A percentile compares a stretch with the other conserved stretches of the same genome.
These are phyloP conservation scores for Cicer chorassanicum DNA, from an alignment of 306 rosid genomes.

Conservation along the genomic window DNA sequence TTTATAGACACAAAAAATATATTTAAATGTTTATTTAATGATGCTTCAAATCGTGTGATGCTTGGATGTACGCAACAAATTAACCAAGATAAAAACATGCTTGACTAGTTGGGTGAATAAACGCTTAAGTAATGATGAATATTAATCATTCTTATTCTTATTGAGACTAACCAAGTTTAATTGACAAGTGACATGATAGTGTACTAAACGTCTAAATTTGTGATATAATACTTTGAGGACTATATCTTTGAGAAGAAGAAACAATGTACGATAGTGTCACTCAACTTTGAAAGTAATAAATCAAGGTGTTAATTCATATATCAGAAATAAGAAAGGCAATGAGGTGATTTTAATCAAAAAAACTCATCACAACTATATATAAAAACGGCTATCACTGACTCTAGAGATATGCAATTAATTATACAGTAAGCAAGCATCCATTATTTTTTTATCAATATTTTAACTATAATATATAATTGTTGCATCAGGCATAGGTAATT, in stretches of 20 bases:
- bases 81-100: constrained; percentile 24
- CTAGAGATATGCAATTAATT: constrained; percentile 5
- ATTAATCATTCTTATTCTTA: constrained; percentile 45
- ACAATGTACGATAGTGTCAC: constrained; percentile 24
- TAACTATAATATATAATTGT: neutral
- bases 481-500: constrained; percentile 21
- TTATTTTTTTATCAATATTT: neutral
- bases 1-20: too few species aligned
- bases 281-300: constrained; percentile 33
- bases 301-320: constrained; percentile 21
- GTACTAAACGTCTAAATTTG: constrained; percentile 44
- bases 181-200: constrained; percentile 41
- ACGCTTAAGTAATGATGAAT: constrained; percentile 46
- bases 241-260: constrained; percentile 46
- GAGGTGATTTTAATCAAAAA: constrained; percentile 21
- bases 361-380: constrained; percentile 17
- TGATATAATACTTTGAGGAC: constrained; percentile 25
- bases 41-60: neutral
- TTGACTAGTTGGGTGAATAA: constrained; percentile 44
- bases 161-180: constrained; percentile 36
- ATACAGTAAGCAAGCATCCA: neutral
- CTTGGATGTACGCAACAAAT: constrained; percentile 23
- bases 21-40: neutral
- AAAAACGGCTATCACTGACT: constrained; percentile 16
- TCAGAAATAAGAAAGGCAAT: constrained; percentile 23